phyloP scores from a whole-genome alignment of 2,329 filamentous ascomycete genomes.

The Orbilia ellipsospora region DNA sequence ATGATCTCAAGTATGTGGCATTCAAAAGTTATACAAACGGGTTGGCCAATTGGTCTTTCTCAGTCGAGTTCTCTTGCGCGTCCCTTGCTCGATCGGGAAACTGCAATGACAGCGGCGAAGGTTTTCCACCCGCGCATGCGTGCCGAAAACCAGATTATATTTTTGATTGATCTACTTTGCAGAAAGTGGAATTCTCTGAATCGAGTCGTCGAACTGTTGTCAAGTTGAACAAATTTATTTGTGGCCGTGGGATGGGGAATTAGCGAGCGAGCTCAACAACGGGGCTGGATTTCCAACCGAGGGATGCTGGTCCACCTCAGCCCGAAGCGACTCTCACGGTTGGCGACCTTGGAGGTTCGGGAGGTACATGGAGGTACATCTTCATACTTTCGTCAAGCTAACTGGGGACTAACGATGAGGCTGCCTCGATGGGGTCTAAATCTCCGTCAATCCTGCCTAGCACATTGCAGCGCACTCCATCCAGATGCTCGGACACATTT shows the following conservation, averaged over 20 bases:
- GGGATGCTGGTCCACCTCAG: constrained; percentile 17
- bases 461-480: not conserved
- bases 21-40: not conserved
- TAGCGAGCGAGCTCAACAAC: constrained; percentile 22
- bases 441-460: constrained; percentile 49
- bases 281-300: constrained; percentile 26
- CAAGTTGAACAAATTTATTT: not conserved
- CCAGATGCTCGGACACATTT: constrained; percentile 14
- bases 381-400: constrained; percentile 11
- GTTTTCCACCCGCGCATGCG: constrained; percentile 14
- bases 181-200: constrained; percentile 13
- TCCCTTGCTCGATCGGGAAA: constrained; percentile 29
- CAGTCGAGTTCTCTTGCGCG: constrained; percentile 18
- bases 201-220: too few relatives aligned
- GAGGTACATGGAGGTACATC: constrained; percentile 49
- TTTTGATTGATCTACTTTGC: constrained; percentile 27
- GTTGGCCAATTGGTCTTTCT: constrained; percentile 1
- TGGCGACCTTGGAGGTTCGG: constrained; percentile 13
- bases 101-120: constrained; percentile 11
- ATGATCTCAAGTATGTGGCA: too few relatives aligned
- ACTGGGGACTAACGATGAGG: constrained; percentile 25
- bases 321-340: constrained; percentile 11
- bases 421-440: constrained; percentile 51
- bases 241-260: constrained; percentile 12
- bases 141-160: constrained; percentile 5